Percentiles rank a stretch among this genome's conserved stretches.
These are phyloP conservation scores for Meira nashicola DNA, from an alignment of 1,284 basidiomycete genomes.

Conservation along the genomic window DNA sequence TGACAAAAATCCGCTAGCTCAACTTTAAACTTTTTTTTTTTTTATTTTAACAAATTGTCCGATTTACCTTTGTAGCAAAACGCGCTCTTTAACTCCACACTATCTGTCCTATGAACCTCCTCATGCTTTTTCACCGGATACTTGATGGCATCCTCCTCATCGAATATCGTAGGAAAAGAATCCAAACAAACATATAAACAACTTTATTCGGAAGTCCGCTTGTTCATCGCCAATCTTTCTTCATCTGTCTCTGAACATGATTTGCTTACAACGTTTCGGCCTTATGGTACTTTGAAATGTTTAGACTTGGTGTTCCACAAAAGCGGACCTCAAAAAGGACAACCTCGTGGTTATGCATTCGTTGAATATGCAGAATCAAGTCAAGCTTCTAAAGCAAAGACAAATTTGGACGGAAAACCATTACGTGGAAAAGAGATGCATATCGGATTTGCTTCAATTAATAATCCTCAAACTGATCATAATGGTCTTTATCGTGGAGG, in stretches of 20 bases:
- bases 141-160: too few relatives aligned
- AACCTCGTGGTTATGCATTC: slow-evolving; percentile 91
- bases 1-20: too few relatives aligned
- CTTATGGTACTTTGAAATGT: slow-evolving; percentile 83
- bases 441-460: slow-evolving; percentile 68
- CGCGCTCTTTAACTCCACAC: too few relatives aligned
- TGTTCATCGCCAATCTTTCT: slow-evolving; percentile 88
- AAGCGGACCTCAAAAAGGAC: slow-evolving; percentile 77
- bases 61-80: too few relatives aligned
- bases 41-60: too few relatives aligned
- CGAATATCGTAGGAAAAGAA: not conserved
- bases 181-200: not conserved
- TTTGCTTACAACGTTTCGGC: slow-evolving; percentile 80
- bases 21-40: too few relatives aligned
- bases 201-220: slow-evolving; percentile 54
- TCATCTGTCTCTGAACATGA: slow-evolving; percentile 78
- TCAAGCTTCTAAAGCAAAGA: slow-evolving; percentile 75
- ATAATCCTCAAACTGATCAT: not conserved
- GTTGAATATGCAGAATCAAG: slow-evolving; percentile 72
- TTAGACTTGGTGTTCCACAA: slow-evolving; percentile 95
- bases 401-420: slow-evolving; percentile 70
- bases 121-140: too few relatives aligned
- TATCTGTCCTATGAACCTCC: too few relatives aligned
- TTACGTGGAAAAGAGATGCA: slow-evolving; percentile 78
- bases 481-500: not conserved